Percentiles rank a stretch among this genome's conserved stretches.
Conservation (phyloP, 2,329 filamentous ascomycete genomes). For the Cryphonectria japonica region DNA sequence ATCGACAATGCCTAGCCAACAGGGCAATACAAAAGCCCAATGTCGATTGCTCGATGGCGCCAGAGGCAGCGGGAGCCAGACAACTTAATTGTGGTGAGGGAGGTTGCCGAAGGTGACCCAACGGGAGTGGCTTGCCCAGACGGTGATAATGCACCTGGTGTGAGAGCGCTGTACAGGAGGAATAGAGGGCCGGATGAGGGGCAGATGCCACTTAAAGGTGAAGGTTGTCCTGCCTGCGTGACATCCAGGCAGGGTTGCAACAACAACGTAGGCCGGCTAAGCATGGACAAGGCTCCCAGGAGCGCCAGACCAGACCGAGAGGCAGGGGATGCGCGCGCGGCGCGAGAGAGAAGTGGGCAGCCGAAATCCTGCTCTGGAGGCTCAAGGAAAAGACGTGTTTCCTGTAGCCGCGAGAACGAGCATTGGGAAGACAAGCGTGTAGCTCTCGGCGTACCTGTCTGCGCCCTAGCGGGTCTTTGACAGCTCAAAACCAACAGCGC, state of each 20-base stretch:
- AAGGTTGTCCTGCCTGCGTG: constrained; percentile 11
- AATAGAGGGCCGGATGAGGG: constrained; percentile 22
- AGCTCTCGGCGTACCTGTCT: constrained; percentile 21
- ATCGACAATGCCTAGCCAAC: constrained; percentile 20
- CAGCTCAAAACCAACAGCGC: constrained; percentile 7
- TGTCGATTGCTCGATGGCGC: constrained; percentile 4
- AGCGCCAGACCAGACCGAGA: constrained; percentile 17
- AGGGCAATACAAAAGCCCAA: constrained; percentile 6
- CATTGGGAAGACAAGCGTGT: constrained; percentile 15
- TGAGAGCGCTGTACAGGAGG: constrained; percentile 10
- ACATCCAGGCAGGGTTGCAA: constrained; percentile 27
- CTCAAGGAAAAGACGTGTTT: constrained; percentile 11
- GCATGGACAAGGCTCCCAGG: constrained; percentile 29
- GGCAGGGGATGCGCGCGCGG: constrained; percentile 17
- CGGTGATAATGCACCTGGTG: constrained; percentile 22
- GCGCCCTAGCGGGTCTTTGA: constrained; percentile 19
- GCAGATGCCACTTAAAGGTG: constrained; percentile 26
- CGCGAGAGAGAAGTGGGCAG: constrained; percentile 18
- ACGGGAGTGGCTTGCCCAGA: constrained; percentile 15
- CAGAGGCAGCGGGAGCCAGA: constrained; percentile 17
- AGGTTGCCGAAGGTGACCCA: constrained; percentile 13
- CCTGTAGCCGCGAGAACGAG: constrained; percentile 19
- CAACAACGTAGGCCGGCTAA: constrained; percentile 20
- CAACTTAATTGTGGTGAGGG: constrained; percentile 16
- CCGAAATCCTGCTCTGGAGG: constrained; percentile 5